These are phyloP conservation scores for Rhodotorula sp. DNA, from an alignment of 1,284 basidiomycete genomes.

Conservation along the genomic window DNA sequence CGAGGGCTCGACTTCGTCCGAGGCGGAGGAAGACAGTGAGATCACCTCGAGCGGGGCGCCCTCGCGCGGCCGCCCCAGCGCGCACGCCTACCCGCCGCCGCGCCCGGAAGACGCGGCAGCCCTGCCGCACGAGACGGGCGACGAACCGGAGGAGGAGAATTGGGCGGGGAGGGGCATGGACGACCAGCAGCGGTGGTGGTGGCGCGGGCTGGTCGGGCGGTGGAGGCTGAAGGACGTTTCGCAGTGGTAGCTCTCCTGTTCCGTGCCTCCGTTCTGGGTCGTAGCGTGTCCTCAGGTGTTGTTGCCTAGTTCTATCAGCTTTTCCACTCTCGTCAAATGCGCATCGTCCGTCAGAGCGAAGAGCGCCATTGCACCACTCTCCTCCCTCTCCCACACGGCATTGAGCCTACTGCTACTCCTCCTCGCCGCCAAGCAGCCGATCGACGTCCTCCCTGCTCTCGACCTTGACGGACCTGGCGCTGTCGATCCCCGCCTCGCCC, in stretches of 20 bases:
- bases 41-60: not conserved
- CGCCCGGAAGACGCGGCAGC: not conserved
- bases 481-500: not conserved
- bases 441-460: constrained; percentile 31
- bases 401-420: not conserved
- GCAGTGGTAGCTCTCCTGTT: constrained; percentile 1
- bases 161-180: constrained; percentile 3
- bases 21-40: not conserved
- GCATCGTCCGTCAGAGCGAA: not conserved
- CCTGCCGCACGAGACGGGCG: not conserved
- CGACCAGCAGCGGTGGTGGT: constrained; percentile 14
- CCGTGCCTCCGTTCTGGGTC: not conserved
- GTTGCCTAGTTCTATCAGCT: not conserved
- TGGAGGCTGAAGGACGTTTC: constrained; percentile 10
- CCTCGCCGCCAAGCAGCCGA: constrained; percentile 19
- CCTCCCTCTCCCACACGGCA: too few species aligned
- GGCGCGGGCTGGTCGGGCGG: constrained; percentile 1
- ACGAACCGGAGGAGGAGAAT: not conserved
- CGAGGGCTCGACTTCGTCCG: not conserved
- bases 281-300: not conserved
- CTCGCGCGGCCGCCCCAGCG: not conserved
- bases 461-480: constrained; percentile 5
- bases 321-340: not conserved
- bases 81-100: not conserved
- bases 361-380: not conserved